Evolutionary conservation across 495 filamentous ascomycete species (phyloP), one percentile per base, ranked within the genome.

Genomic region (Talaromyces borbonicus): DNA sequence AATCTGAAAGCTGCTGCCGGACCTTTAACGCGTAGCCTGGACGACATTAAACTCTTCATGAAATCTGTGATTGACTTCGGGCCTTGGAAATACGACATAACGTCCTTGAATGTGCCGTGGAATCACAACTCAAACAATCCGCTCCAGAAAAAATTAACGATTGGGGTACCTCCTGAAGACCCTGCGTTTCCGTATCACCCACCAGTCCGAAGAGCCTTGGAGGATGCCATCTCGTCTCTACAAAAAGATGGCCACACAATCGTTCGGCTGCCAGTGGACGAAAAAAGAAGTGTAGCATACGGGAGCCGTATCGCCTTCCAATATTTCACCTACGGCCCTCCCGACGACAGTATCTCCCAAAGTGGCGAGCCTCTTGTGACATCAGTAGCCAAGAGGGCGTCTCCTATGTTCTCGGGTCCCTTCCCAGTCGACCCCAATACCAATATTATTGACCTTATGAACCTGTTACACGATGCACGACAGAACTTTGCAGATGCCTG

Each of bases 1-100:
- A 90, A 89, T 2, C 71, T 84, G 30, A 46, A 74, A 3, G 54
- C 64, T 0, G 66, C 68, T 5, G 60, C 70, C 23, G 79, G 80
- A 0, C 79, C 79, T 1, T 49, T 84, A 14, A 68, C 66, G 19
- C 74, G 71, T 0, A 70, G 62, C 41, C 59, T 83, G 3, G 69
- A 61, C 24, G 80, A 72, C 7, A 53, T 79, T 6, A 68, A 69
- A 41, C 48, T 81, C 2, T 81, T 83, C 49, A 75, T 77, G 50
- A 72, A 71, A 43, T 63, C 64, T 0, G 50, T 80, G 27, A 51
- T 79, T 18, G 58, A 58, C 49, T 58, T 55, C 3, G 61, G 74
- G 46, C 75, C 79, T 0, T 80, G 77, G 77, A 43, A 67, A 5
- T 58, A 48, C 4, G 74, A 81, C 35, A 36, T 51, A 3, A 52